These are phyloP conservation scores for Astragalus membranaceus DNA, from an alignment of 306 rosid species.

Conservation along the genomic window DNA sequence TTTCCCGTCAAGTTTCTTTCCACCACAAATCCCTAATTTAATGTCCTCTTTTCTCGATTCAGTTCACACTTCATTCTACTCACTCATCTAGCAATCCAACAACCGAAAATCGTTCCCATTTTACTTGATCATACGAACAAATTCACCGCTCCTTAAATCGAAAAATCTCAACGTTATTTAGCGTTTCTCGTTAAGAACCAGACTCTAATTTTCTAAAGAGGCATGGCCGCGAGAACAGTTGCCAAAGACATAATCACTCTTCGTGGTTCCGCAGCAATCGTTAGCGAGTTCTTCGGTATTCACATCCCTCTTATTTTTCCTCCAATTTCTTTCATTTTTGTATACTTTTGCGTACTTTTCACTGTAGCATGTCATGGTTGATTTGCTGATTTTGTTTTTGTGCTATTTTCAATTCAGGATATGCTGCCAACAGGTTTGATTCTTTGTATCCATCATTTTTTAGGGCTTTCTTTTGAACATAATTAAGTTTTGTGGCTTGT, in stretches of 20 bases:
- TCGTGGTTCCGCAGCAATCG: constrained; percentile 94
- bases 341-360: neutral
- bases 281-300: constrained; percentile 95
- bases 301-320: neutral
- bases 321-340: neutral
- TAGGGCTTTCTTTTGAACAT: neutral
- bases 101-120: neutral
- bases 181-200: neutral
- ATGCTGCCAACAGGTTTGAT: constrained; percentile 88
- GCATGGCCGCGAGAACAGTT: constrained; percentile 67
- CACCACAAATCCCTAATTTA: constrained; percentile 20
- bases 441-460: neutral
- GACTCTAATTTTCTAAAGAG: neutral
- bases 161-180: neutral
- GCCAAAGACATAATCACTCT: constrained; percentile 92
- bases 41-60: neutral
- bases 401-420: constrained; percentile 45
- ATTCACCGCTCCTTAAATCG: neutral
- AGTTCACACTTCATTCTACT: neutral
- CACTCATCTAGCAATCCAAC: neutral
- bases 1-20: constrained; percentile 1
- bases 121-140: neutral
- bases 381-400: neutral
- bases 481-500: neutral
- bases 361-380: neutral